Base-by-base conservation (phyloP, 1,284 basidiomycete species). In the Leccinum angustisporum region DNA sequence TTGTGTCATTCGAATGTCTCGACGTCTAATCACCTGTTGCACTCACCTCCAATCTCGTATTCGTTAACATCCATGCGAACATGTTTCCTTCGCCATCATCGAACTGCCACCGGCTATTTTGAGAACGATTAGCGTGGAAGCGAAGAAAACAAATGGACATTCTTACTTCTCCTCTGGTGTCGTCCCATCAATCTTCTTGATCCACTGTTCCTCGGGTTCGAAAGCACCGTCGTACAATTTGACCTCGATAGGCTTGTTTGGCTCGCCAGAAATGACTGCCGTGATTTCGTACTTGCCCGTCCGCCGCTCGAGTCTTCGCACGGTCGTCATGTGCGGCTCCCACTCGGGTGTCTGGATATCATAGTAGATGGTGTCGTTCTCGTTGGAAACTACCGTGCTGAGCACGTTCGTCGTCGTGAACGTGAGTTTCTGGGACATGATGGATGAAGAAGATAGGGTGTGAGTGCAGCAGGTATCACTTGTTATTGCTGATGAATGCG, bases 261-360 rank as follows among this genome's bases (percentile, higher is more conserved):
- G 69, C 52, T 76, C 73, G 61, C 75, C 77, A 61, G 72, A 65
- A 55, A 81, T 61, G 63, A 71, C 73, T 8, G 71, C 79, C 53
- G 77, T 70, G 58, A 73, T 57, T 43, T 76, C 69, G 60, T 77
- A 79, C 63, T 66, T 46, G 13, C 60, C 55, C 21, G 59, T 72
- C 27, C 67, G 69, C n/a, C 66, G 67, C 60, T 76, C 73, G 30
- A 78, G 71, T 60, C 75, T 70, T 55, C 68, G 70, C 38, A 80
- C 69, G 55, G 71, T 76, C 64, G 80, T 81, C 62, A 70, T 43
- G 54, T 74, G 66, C 9, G 73, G 67, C 58, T 77, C 77, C 79
- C 79, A 79, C 53, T 73, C 70, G 6, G 77, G 79, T 46, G 79
- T 81, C 46, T 75, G 70, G 61, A 81, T 66, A 60, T 80, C 79